phyloP scores from a whole-genome alignment of 2,329 filamentous ascomycete genomes.

The Trichothecium sympodiale region DNA sequence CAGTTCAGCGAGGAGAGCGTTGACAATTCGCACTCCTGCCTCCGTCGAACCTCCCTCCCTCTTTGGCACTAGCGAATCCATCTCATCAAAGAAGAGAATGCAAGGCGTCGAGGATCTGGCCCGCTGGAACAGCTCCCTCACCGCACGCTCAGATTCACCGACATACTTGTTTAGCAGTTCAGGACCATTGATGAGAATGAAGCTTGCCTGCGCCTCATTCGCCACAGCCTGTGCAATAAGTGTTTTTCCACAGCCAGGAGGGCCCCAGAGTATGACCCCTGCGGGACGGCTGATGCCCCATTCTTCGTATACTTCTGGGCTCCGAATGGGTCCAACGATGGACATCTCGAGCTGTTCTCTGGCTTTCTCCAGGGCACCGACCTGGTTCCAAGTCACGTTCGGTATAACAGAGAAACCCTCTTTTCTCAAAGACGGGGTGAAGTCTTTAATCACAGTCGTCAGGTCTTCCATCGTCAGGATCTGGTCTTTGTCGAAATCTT shows the following conservation, averaged over 20 bases:
- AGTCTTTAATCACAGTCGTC: conserved; percentile 56
- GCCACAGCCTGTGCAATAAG: conserved; percentile 92
- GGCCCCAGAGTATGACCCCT: conserved; percentile 90
- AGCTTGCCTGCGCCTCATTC: conserved; percentile 91
- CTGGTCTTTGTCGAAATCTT: neutral
- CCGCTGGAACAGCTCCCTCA: conserved; percentile 83
- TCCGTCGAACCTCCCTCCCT: conserved; percentile 72
- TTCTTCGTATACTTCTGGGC: conserved; percentile 63
- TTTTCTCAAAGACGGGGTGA: conserved; percentile 55
- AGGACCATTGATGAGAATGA: conserved; percentile 94
- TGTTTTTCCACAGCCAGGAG: conserved; percentile 93
- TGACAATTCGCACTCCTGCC: conserved; percentile 80
- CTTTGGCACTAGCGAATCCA: conserved; percentile 82
- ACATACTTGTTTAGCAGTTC: conserved; percentile 97
- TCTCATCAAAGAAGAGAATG: conserved; percentile 95
- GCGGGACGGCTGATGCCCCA: conserved; percentile 74
- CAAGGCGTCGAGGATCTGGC: conserved; percentile 81
- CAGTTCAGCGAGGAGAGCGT: conserved; percentile 86
- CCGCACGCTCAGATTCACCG: conserved; percentile 86
- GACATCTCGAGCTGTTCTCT: conserved; percentile 73
- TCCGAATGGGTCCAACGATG: conserved; percentile 81
- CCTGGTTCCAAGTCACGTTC: conserved; percentile 84
- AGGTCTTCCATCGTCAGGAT: conserved; percentile 43
- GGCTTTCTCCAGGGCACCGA: conserved; percentile 72
- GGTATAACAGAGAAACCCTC: conserved; percentile 95